phyloP scores from a whole-genome alignment of 2,329 filamentous ascomycete genomes.

The Pseudocercospora fijiensis region DNA sequence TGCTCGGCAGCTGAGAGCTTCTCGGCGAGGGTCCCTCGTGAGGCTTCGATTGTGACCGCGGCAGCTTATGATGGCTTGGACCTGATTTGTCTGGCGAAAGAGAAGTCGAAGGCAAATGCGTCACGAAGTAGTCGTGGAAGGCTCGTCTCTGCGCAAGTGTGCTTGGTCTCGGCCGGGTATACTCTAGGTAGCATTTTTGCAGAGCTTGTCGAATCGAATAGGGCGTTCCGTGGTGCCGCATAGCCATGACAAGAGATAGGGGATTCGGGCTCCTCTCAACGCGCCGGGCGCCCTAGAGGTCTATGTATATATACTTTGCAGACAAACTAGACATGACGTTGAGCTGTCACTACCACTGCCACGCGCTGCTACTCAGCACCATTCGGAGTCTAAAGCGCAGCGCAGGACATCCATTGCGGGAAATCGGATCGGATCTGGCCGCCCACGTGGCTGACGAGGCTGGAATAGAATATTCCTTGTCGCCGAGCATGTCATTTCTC shows the following conservation, averaged over 20 bases:
- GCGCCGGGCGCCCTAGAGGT: background rate
- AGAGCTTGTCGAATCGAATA: slow-evolving; percentile 35
- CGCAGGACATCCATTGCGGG: background rate
- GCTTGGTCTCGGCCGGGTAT: background rate
- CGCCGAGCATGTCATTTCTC: background rate
- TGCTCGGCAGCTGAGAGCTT: slow-evolving; percentile 37
- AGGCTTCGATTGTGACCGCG: slow-evolving; percentile 78
- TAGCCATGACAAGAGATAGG: slow-evolving; percentile 17
- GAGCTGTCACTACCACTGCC: background rate
- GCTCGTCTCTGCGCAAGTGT: slow-evolving; percentile 33
- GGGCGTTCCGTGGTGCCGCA: slow-evolving; percentile 34
- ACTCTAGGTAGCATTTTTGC: slow-evolving; percentile 15
- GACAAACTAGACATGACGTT: slow-evolving; percentile 1
- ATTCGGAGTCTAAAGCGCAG: background rate
- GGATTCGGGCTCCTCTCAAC: background rate
- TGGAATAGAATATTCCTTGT: background rate
- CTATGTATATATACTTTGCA: background rate
- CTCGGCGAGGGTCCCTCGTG: slow-evolving; percentile 53
- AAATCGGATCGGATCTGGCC: background rate
- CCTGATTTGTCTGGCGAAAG: slow-evolving; percentile 69
- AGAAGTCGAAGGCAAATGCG: slow-evolving; percentile 88
- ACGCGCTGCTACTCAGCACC: background rate
- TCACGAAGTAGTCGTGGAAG: slow-evolving; percentile 98
- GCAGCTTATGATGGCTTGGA: slow-evolving; percentile 73
- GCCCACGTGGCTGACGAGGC: background rate